Base-by-base conservation (phyloP, 208 protist genomes). In the Wallacemonas sp. region DNA sequence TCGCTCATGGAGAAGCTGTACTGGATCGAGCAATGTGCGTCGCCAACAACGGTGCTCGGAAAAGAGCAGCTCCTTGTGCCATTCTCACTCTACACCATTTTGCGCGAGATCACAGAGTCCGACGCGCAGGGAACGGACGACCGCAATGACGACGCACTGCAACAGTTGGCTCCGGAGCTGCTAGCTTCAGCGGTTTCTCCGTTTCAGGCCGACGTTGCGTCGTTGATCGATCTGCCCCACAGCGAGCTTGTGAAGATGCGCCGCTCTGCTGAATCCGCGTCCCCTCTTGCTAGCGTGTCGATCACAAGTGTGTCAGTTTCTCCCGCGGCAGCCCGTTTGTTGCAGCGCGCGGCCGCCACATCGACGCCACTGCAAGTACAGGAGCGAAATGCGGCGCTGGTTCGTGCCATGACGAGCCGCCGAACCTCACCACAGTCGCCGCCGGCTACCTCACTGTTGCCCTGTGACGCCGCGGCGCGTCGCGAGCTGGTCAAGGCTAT, bases 1-100 rank as follows among this genome's bases (percentile, higher is more conserved):
- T 64, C 67, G 0, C 11, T 57, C 10, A 41, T 74, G 20, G 77
- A 78, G 39, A 82, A 78, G 8, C 10, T 82, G 1, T 31, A 57
- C 20, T 57, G 69, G 32, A 50, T 76, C 3, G 70, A 67, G 28
- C 70, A 74, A 59, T 52, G 46, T 20, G 48, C 54, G 8, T 41
- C 31, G 2, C 33, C 65, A 39, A 38, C 32, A 16, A 36, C 33
- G n/a, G 29, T 50, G 22, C 48, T 55, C 5, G 52, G 32, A 31
- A 10, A 39, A 18, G 52, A 59, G 18, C 31, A 41, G 31, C 52
- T 59, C 10, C 67, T 31, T 23, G 25, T 78, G n/a, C 67, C 72
- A n/a, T 78, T 61, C 28, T 28, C 32, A 11, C 46, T 78, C 16
- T 66, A 67, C 44, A 42, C 32, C 4, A 59, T 59, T 25, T 4